A percentile compares a stretch with the other conserved stretches of the same genome.
Conservation (phyloP, 108 stramenopile genomes). For the Nannochloropsis oceanica region DNA sequence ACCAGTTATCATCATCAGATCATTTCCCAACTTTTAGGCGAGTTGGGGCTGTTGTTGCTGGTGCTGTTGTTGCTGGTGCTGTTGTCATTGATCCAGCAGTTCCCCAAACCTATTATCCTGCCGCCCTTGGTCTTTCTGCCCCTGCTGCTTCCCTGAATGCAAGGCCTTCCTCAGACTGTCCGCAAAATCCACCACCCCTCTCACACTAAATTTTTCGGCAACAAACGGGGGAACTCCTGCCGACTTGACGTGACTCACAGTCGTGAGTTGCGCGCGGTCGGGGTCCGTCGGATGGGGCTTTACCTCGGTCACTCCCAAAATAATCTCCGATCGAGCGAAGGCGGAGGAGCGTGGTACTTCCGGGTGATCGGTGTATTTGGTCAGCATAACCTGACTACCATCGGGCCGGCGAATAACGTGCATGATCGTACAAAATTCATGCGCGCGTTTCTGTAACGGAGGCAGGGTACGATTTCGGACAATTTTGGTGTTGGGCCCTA, state of each 20-base stretch:
- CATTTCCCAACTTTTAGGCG: too few species aligned
- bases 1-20: too few species aligned
- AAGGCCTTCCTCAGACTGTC: background rate
- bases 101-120: background rate
- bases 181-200: background rate
- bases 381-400: background rate
- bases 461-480: constrained; percentile 25
- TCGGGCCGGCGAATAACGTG: constrained; percentile 3
- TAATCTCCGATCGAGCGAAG: background rate
- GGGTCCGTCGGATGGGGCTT: background rate
- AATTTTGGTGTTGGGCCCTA: constrained; percentile 27
- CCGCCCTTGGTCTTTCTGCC: background rate
- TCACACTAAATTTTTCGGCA: background rate
- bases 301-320: background rate
- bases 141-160: background rate
- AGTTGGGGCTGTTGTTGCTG: background rate
- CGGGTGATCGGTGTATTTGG: background rate
- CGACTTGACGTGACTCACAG: background rate
- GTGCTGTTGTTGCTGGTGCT: background rate
- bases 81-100: background rate
- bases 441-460: constrained; percentile 11
- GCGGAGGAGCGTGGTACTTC: background rate
- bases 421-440: constrained; percentile 35
- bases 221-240: background rate
- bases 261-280: background rate